A percentile compares a stretch with the other conserved stretches of the same genome.
These are phyloP conservation scores for Climacium dendroides DNA, from an alignment of 225 moss, liverwort and hornwort species.

Conservation along the genomic window DNA sequence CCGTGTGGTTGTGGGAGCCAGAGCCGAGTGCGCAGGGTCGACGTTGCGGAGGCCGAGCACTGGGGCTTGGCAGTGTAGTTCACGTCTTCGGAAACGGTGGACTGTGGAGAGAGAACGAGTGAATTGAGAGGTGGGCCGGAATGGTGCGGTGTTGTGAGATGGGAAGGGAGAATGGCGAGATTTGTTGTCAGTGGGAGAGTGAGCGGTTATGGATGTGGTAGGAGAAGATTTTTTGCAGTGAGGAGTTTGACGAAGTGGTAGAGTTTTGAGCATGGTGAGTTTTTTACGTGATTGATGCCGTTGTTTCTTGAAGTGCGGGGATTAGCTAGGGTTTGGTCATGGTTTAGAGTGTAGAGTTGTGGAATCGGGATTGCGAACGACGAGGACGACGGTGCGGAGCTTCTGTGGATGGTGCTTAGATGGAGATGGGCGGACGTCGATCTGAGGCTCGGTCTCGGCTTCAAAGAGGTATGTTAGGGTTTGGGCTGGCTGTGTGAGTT, in stretches of 20 bases:
- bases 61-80: background rate
- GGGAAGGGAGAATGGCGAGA: background rate
- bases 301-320: background rate
- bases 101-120: background rate
- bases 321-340: constrained; percentile 18
- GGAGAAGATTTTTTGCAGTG: background rate
- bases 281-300: background rate
- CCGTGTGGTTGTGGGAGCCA: background rate
- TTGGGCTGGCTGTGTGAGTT: background rate
- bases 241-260: background rate
- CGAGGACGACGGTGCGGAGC: background rate
- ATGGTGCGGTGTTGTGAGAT: background rate
- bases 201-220: background rate
- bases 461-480: constrained; percentile 27
- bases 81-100: background rate
- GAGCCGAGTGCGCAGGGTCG: background rate
- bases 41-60: background rate
- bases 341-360: background rate
- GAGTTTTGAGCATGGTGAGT: background rate
- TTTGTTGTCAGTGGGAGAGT: background rate
- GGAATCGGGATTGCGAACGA: background rate
- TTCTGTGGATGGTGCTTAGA: background rate
- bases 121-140: background rate
- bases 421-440: constrained; percentile 16
- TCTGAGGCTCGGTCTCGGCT: constrained; percentile 16